A percentile compares a stretch with the other conserved stretches of the same genome.
phyloP scores from a whole-genome alignment of 164 flowering plant genomes.

The Liriodendron chinense region DNA sequence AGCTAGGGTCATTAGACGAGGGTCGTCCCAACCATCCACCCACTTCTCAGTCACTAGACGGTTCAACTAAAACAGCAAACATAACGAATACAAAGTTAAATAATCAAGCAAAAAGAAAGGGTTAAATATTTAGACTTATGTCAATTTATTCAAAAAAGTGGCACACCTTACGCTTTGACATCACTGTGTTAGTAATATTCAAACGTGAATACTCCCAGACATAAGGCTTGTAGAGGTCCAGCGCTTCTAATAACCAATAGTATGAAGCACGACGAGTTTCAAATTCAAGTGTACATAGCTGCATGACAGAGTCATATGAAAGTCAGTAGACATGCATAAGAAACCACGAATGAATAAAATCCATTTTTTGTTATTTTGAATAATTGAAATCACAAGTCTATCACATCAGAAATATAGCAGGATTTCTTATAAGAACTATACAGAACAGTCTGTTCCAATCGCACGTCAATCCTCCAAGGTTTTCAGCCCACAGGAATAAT shows the following conservation, averaged over 20 bases:
- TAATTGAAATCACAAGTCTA: too few relatives aligned
- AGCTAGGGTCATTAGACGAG: constrained; percentile 95
- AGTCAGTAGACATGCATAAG: constrained; percentile 3
- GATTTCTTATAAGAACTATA: too few relatives aligned
- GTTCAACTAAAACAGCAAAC: constrained; percentile 55
- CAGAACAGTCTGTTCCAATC: too few relatives aligned
- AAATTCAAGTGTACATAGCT: constrained; percentile 96
- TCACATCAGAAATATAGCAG: too few relatives aligned
- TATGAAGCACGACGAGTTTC: constrained; percentile 99
- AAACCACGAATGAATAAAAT: neutral
- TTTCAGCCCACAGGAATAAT: too few relatives aligned
- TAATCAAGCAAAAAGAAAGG: neutral
- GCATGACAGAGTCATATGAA: constrained; percentile 19
- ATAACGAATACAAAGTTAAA: neutral
- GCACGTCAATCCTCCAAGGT: too few relatives aligned
- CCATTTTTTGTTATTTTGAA: too few relatives aligned
- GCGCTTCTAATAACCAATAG: constrained; percentile 84
- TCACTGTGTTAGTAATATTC: constrained; percentile 86
- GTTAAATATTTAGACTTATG: neutral
- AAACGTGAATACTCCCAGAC: constrained; percentile 98
- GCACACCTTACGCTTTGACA: constrained; percentile 97
- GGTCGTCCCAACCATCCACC: constrained; percentile 99
- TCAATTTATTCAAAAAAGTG: neutral
- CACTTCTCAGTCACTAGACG: constrained; percentile 81
- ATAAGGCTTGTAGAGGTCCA: constrained; percentile 79